Base-by-base conservation (phyloP, 2,329 filamentous ascomycete species). In the Myrmaecium sp. region DNA sequence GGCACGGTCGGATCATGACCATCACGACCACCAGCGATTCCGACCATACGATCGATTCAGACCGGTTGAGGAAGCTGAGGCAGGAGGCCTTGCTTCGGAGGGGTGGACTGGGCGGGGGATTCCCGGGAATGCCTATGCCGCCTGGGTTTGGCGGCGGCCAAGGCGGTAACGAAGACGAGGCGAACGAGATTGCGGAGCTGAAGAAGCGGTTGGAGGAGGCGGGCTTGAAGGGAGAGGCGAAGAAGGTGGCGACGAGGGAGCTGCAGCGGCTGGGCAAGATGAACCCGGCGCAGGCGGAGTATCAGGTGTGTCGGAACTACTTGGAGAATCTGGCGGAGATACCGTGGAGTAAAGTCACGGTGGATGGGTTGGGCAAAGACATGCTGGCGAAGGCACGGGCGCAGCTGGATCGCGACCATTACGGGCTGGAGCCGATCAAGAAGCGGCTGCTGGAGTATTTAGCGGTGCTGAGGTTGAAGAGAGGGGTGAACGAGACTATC, bases 381-480 rank as follows among this genome's bases (percentile, higher is more conserved):
- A 94, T 84, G 0, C 51, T 95, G 30, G 63, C 67, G 31, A 68
- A 66, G 39, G 89, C 89, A 5, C 72, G 82, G 29, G 80, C 83
- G 54, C 89, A 95, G 51, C 66, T 98, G 5, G 83, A 98, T 42
- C 75, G 91, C 36, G 89, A 98, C 45, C 89, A 98, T 51, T 95
- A 95, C 40, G 89, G 89, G 0, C 60, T 98, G 9, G 83, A 95
- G 34, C 91, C 86, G 53, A 86, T 98, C 45, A 98, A 98, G 69
- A 94, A 93, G 64, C 69, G 89, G 22, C 55, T 98, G 13, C 65
- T 98, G 4, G 91, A 95, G 50, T 98, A 98, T 46, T 64, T 98
- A 22, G 91, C 89, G 3, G 89, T 98, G n/a, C 62, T 98, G 27
- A 78, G 89, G 39, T 64, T 98, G 30, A 98, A 95, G 62, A 84